Evolutionary conservation across 1,284 basidiomycete species (phyloP).

Genomic region (Schizophyllum amplum): DNA sequence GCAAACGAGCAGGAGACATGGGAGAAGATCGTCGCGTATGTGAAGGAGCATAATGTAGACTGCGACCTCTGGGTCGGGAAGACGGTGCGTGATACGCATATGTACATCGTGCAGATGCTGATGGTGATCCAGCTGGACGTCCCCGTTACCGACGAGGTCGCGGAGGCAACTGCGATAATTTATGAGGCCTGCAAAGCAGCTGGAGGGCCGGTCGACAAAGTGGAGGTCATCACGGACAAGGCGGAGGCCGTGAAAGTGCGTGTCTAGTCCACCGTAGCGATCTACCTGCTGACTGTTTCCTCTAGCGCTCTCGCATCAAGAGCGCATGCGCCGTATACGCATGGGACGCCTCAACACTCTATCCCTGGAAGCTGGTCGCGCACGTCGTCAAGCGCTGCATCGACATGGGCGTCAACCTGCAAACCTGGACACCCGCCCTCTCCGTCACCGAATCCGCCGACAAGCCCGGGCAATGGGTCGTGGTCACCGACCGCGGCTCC

Average conservation of each 20-base stretch:
- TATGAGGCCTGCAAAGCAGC: conserved; percentile 14
- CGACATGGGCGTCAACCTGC: conserved; percentile 13
- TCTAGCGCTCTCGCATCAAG: conserved; percentile 16
- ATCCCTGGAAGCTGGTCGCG: conserved; percentile 18
- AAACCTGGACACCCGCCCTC: conserved; percentile 15
- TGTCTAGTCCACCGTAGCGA: neutral
- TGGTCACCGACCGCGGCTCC: conserved; percentile 18
- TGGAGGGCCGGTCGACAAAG: conserved; percentile 15
- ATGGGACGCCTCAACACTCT: conserved; percentile 16
- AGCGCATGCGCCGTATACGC: conserved; percentile 15
- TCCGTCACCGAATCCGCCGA: conserved; percentile 10
- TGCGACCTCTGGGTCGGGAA: conserved; percentile 18
- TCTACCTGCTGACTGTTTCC: neutral
- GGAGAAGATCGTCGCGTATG: conserved; percentile 10
- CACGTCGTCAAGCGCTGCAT: conserved; percentile 16
- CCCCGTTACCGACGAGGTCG: conserved; percentile 13
- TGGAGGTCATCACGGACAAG: conserved; percentile 14
- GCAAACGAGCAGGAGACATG: conserved; percentile 15
- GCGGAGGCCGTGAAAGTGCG: conserved; percentile 16
- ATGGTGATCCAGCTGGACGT: conserved; percentile 11
- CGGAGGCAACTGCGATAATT: neutral
- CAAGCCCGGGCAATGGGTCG: conserved; percentile 8
- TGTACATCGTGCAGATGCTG: neutral
- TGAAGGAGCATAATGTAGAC: conserved; percentile 14
- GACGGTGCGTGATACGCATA: conserved; percentile 8